phyloP scores from a whole-genome alignment of 192 early-diverging fungal genomes.

The Kappamyces sp. region DNA sequence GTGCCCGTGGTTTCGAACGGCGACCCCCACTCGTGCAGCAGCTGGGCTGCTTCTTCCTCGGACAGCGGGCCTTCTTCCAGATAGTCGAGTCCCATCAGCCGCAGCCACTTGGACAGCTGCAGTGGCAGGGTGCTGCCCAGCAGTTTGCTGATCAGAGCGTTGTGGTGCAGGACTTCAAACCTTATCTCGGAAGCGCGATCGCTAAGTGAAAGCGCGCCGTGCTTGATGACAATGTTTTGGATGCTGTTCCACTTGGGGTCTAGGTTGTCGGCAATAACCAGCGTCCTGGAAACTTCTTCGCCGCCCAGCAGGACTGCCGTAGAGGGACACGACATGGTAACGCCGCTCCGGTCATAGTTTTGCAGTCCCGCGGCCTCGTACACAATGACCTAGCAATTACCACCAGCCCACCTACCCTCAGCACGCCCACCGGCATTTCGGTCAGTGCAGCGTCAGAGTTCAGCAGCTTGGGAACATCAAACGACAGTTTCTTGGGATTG shows the following conservation, averaged over 20 bases:
- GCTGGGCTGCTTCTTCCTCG: conserved; percentile 25
- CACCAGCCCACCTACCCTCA: conserved; percentile 50
- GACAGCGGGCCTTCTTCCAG: conserved; percentile 14
- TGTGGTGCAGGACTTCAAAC: conserved; percentile 78
- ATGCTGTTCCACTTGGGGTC: conserved; percentile 87
- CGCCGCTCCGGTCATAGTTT: conserved; percentile 82
- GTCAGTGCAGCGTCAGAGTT: conserved; percentile 5
- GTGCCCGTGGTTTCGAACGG: conserved; percentile 29
- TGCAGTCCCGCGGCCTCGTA: conserved; percentile 73
- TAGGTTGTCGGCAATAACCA: conserved; percentile 57
- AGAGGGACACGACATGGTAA: conserved; percentile 73
- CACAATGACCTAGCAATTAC: conserved; percentile 21
- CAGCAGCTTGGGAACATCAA: conserved; percentile 4
- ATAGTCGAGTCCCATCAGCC: conserved; percentile 28
- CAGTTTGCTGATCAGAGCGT: conserved; percentile 64
- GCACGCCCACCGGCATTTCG: conserved; percentile 78
- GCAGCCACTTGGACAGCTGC: conserved; percentile 34
- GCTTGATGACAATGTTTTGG: conserved; percentile 67
- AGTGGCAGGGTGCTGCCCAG: conserved; percentile 49
- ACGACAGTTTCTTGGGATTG: conserved; percentile 13
- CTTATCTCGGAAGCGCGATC: conserved; percentile 57
- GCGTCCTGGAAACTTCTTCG: conserved; percentile 59
- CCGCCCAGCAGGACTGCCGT: conserved; percentile 66
- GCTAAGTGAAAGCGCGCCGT: conserved; percentile 23
- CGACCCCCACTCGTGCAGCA: conserved; percentile 45